These are phyloP conservation scores for Colletotrichum sp. DNA, from an alignment of 2,329 filamentous ascomycete species.

Conservation along the genomic window DNA sequence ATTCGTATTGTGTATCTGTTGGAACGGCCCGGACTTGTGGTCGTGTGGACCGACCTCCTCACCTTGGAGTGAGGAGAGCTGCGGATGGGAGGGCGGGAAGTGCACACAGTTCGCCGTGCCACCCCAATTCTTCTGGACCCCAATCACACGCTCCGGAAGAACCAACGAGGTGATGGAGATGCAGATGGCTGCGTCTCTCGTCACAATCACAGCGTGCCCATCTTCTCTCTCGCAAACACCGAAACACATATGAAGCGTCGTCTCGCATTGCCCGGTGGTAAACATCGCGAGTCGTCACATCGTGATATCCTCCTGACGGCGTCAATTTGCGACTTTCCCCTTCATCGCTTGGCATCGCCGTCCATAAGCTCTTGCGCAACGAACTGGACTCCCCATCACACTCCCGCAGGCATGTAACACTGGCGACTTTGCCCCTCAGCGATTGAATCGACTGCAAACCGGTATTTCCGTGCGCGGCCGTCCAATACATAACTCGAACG, in stretches of 20 bases:
- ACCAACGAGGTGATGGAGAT: slow-evolving; percentile 12
- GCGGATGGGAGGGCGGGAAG: neutral
- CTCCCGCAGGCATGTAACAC: slow-evolving; percentile 11
- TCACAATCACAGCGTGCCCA: slow-evolving; percentile 9
- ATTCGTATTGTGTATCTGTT: neutral
- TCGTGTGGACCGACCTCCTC: neutral
- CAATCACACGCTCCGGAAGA: slow-evolving; percentile 7
- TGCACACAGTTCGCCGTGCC: neutral
- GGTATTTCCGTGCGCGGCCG: neutral
- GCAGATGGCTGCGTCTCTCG: slow-evolving; percentile 2
- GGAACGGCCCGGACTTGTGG: neutral
- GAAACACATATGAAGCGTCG: slow-evolving; percentile 17
- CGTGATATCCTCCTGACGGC: neutral
- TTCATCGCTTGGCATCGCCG: neutral
- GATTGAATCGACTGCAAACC: neutral
- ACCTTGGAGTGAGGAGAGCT: neutral
- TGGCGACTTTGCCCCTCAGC: neutral
- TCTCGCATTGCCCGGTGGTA: neutral
- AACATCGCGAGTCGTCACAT: neutral
- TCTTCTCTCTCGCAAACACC: slow-evolving; percentile 1
- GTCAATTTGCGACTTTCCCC: neutral
- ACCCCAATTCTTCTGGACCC: slow-evolving; percentile 8
- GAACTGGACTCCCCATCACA: neutral
- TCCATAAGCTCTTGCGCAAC: neutral
- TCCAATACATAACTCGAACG: neutral